Conservation (phyloP, 352 stramenopile genomes). For the Globisporangium iwayamae region DNA sequence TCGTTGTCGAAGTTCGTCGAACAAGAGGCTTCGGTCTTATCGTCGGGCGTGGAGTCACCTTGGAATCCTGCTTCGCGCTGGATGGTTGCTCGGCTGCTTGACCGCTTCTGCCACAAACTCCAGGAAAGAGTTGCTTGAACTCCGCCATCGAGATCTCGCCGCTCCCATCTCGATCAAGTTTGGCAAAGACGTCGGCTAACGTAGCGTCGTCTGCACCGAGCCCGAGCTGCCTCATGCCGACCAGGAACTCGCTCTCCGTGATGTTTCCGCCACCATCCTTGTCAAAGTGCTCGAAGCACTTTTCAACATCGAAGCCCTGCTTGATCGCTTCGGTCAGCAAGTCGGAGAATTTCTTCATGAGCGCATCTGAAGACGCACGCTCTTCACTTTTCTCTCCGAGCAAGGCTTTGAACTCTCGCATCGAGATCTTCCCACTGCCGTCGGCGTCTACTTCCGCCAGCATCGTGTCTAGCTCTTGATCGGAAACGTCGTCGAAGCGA, state of each 20-base stretch:
- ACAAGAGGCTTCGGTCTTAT: background rate
- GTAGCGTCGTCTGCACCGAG: constrained; percentile 29
- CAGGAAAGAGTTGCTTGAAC: constrained; percentile 60
- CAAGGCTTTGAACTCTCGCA: constrained; percentile 54
- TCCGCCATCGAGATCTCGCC: constrained; percentile 57
- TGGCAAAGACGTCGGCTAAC: constrained; percentile 37
- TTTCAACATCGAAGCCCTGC: constrained; percentile 47
- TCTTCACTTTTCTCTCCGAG: constrained; percentile 13
- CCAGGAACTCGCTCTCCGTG: constrained; percentile 53
- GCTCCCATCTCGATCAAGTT: constrained; percentile 62
- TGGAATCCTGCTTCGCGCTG: background rate
- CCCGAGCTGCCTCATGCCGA: constrained; percentile 50
- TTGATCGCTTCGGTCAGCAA: constrained; percentile 42
- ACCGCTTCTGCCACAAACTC: background rate
- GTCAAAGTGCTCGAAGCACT: constrained; percentile 84
- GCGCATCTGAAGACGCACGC: constrained; percentile 3
- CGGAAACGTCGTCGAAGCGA: constrained; percentile 38
- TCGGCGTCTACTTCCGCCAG: constrained; percentile 46
- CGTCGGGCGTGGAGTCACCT: background rate
- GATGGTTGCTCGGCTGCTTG: background rate
- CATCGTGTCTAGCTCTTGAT: constrained; percentile 41
- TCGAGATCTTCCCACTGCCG: constrained; percentile 49
- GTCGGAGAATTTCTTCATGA: constrained; percentile 32
- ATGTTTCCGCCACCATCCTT: constrained; percentile 71
- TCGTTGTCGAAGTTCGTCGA: background rate